phyloP scores from a whole-genome alignment of 2,329 filamentous ascomycete genomes.

The Aureobasidium pullulans region DNA sequence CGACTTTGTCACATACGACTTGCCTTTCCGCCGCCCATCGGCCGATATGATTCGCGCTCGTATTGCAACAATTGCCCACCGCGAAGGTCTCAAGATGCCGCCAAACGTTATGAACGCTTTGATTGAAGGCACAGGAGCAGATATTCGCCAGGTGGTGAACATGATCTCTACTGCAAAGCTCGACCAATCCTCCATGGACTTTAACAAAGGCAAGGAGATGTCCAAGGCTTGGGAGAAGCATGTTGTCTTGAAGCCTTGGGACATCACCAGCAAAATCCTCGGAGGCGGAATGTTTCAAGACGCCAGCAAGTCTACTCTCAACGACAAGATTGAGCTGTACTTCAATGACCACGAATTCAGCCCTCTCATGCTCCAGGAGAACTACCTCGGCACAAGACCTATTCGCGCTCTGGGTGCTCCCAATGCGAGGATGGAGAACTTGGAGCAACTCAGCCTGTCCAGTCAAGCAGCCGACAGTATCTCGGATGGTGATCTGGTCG shows the following conservation, averaged over 20 bases:
- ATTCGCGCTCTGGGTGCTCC: constrained; percentile 50
- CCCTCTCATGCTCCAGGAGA: constrained; percentile 95
- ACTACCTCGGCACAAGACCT: constrained; percentile 82
- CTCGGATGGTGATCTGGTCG: constrained; percentile 91
- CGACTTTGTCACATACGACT: constrained; percentile 73
- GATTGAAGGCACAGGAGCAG: constrained; percentile 90
- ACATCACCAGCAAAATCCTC: constrained; percentile 90
- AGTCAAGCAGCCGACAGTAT: constrained; percentile 91
- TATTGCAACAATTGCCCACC: constrained; percentile 89
- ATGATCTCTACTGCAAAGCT: constrained; percentile 95
- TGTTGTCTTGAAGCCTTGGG: constrained; percentile 93
- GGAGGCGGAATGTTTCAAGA: constrained; percentile 78
- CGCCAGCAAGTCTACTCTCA: constrained; percentile 76
- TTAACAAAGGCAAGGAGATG: constrained; percentile 84
- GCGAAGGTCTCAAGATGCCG: constrained; percentile 82
- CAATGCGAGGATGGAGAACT: constrained; percentile 53
- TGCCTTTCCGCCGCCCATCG: constrained; percentile 83
- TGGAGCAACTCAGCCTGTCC: constrained; percentile 79
- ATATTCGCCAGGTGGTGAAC: constrained; percentile 97
- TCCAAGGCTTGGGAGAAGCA: constrained; percentile 98
- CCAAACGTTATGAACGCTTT: constrained; percentile 79
- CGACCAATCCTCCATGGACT: constrained; percentile 72
- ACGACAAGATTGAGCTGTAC: constrained; percentile 97
- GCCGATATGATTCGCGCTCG: constrained; percentile 85
- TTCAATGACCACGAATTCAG: constrained; percentile 99